Percentiles rank a stretch among this genome's conserved stretches.
Conservation (phyloP, 148 eudicot species). For the Chenopodium suecicum region DNA sequence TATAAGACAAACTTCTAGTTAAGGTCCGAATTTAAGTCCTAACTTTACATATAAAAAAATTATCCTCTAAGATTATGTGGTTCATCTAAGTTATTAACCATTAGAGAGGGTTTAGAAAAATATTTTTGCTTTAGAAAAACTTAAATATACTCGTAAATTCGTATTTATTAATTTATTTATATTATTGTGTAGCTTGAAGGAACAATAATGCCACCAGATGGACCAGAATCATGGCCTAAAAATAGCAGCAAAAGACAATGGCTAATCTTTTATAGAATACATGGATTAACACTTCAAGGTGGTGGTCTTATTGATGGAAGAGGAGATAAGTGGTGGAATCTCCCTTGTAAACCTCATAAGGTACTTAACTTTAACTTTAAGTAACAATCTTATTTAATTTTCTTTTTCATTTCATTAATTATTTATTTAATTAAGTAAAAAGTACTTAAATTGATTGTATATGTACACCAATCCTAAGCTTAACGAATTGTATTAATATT, state of each 20-base stretch:
- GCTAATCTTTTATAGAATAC: slow-evolving; percentile 69
- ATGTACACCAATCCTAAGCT: neutral
- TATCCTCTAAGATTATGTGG: no score
- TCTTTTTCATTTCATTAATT: neutral
- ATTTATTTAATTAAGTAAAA: no score
- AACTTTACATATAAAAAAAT: no score
- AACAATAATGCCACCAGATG: slow-evolving; percentile 80
- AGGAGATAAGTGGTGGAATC: slow-evolving; percentile 96
- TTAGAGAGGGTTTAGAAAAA: no score
- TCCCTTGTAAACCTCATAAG: slow-evolving; percentile 95
- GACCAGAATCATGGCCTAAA: slow-evolving; percentile 83
- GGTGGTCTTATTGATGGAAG: slow-evolving; percentile 78
- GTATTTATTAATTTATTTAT: neutral
- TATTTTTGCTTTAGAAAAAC: neutral
- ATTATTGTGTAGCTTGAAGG: slow-evolving; percentile 60
- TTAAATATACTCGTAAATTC: no score
- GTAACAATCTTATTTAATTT: neutral
- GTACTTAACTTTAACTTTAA: slow-evolving; percentile 28
- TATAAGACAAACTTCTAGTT: neutral
- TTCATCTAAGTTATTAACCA: no score
- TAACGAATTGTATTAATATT: neutral
- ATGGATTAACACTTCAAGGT: slow-evolving; percentile 78
- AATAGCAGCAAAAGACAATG: slow-evolving; percentile 65
- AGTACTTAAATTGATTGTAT: neutral
- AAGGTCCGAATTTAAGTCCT: neutral